Evolutionary conservation across 306 rosid species (phyloP).

Genomic region (Vigna trinervia): DNA sequence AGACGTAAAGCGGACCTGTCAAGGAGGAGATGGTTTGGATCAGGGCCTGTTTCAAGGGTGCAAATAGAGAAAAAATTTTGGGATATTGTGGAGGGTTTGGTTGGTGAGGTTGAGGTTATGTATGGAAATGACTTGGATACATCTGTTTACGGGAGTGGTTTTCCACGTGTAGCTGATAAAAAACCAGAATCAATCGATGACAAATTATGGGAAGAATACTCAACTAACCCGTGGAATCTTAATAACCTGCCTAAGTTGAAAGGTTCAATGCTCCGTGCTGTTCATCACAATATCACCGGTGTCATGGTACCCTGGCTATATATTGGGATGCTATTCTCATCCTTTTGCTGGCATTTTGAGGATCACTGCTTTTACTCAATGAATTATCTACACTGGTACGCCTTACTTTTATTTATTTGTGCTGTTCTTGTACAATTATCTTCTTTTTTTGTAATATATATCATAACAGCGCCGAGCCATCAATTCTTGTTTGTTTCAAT

Average conservation of each 20-base stretch:
- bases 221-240: conserved; percentile 93
- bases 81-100: conserved; percentile 97
- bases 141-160: conserved; percentile 89
- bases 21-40: conserved; percentile 94
- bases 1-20: conserved; percentile 82
- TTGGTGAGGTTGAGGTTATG: conserved; percentile 95
- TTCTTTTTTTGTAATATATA: not conserved
- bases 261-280: conserved; percentile 90
- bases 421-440: not conserved
- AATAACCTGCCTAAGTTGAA: conserved; percentile 93
- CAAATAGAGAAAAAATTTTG: conserved; percentile 95
- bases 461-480: conserved; percentile 2
- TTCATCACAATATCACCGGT: conserved; percentile 93
- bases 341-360: conserved; percentile 99
- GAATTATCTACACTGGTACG: conserved; percentile 98
- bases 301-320: conserved; percentile 99
- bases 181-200: conserved; percentile 71
- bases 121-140: conserved; percentile 98
- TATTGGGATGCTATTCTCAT: conserved; percentile 97
- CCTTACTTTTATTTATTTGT: conserved; percentile 30
- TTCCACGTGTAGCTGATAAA: conserved; percentile 72
- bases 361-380: conserved; percentile 98
- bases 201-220: conserved; percentile 81
- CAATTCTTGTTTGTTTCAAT: not conserved
- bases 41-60: conserved; percentile 77